Conservation (phyloP, 345 rosid genomes). For the Streptanthus diversifolius region DNA sequence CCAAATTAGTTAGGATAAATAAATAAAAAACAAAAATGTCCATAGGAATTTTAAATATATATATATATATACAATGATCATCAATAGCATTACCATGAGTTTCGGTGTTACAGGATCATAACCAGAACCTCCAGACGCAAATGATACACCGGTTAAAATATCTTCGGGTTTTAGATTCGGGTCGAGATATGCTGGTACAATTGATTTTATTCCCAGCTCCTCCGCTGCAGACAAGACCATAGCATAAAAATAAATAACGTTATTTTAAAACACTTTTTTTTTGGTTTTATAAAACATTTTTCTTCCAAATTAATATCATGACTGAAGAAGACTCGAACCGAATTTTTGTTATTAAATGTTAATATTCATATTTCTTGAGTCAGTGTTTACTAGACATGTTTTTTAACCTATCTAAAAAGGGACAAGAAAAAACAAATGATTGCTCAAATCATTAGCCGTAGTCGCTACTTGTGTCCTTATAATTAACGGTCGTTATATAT, state of each 20-base stretch:
- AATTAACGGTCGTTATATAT: background rate
- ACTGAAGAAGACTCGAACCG: background rate
- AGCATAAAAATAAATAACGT: background rate
- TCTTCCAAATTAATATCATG: background rate
- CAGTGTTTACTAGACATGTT: background rate
- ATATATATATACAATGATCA: background rate
- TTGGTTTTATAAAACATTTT: too few species aligned
- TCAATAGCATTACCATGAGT: constrained; percentile 40
- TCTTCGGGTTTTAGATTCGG: constrained; percentile 45
- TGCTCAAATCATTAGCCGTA: background rate
- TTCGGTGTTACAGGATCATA: constrained; percentile 63
- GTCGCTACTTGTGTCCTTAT: background rate
- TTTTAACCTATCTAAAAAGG: background rate
- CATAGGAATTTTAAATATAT: background rate
- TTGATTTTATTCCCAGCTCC: constrained; percentile 57
- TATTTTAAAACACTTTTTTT: too few species aligned
- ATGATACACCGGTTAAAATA: constrained; percentile 68
- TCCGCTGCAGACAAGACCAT: constrained; percentile 42
- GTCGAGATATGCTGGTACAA: constrained; percentile 63
- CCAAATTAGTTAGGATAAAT: background rate
- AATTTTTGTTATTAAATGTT: background rate
- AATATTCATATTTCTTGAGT: background rate
- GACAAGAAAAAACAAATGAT: background rate
- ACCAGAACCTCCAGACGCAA: constrained; percentile 80
- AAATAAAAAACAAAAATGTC: background rate